These are phyloP conservation scores for Paecilomyces sp. DNA, from an alignment of 2,329 filamentous ascomycete genomes.

Conservation along the genomic window DNA sequence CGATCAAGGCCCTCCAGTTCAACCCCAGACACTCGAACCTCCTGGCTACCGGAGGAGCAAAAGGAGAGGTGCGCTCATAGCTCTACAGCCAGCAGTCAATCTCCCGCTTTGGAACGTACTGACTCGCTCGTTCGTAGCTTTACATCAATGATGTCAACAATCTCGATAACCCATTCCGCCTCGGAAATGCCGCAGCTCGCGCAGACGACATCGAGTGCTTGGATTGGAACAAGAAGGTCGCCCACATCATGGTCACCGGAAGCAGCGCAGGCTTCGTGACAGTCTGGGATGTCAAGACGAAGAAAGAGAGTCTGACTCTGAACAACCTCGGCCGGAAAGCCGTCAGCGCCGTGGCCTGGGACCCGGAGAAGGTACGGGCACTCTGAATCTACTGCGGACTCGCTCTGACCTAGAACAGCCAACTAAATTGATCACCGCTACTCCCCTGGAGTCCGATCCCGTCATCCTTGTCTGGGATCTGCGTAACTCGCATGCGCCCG, in stretches of 20 bases:
- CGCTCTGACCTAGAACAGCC: constrained; percentile 39
- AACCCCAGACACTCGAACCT: constrained; percentile 89
- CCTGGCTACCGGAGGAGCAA: constrained; percentile 83
- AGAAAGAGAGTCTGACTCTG: constrained; percentile 91
- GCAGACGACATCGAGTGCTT: constrained; percentile 93
- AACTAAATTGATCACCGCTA: constrained; percentile 89
- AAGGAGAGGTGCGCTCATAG: constrained; percentile 59
- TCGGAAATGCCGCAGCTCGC: constrained; percentile 80
- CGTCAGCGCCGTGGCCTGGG: constrained; percentile 94
- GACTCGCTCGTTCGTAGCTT: constrained; percentile 39
- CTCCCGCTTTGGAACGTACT: neutral
- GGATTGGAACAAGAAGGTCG: constrained; percentile 97
- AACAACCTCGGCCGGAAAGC: constrained; percentile 85
- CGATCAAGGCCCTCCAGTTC: constrained; percentile 93
- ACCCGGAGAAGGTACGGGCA: constrained; percentile 66
- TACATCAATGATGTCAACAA: constrained; percentile 95
- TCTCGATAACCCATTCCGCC: constrained; percentile 74
- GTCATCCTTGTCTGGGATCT: constrained; percentile 91
- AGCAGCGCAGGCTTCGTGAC: constrained; percentile 92
- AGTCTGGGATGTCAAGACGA: constrained; percentile 96
- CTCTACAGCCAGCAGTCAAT: neutral
- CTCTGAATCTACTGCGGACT: neutral
- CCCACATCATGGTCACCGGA: constrained; percentile 92
- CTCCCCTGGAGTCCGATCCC: constrained; percentile 79
- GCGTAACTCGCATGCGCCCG: constrained; percentile 90